A percentile compares a stretch with the other conserved stretches of the same genome.
Evolutionary conservation across 495 filamentous ascomycete genomes (phyloP).

Genomic region (Aspergillus heteromorphus): DNA sequence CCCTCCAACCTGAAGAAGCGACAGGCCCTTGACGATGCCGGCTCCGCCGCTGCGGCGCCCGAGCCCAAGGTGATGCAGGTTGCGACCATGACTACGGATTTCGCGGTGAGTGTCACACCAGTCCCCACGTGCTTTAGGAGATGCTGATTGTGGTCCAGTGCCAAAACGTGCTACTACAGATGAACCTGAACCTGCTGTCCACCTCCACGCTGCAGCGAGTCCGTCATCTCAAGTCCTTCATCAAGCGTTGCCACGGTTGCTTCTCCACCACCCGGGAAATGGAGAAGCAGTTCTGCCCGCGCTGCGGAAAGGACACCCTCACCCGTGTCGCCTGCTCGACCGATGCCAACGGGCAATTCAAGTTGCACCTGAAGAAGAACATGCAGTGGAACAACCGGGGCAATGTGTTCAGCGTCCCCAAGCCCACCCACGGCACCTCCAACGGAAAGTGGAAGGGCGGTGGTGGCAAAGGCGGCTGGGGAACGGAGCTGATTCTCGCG

Average conservation of each 20-base stretch:
- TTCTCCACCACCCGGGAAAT: conserved; percentile 82
- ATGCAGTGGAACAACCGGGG: conserved; percentile 95
- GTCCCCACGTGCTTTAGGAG: neutral
- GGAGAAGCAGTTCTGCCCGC: conserved; percentile 86
- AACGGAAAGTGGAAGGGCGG: conserved; percentile 69
- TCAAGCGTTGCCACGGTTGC: conserved; percentile 91
- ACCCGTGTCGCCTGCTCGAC: conserved; percentile 84
- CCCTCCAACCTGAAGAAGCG: conserved; percentile 85
- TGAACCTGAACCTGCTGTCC: conserved; percentile 89
- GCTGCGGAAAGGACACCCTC: conserved; percentile 82
- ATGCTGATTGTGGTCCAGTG: conserved; percentile 25
- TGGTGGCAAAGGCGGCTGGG: conserved; percentile 86
- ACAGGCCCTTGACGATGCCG: conserved; percentile 59
- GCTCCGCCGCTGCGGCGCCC: conserved; percentile 37
- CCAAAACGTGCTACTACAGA: conserved; percentile 90
- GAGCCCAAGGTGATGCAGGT: conserved; percentile 66
- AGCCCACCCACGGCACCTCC: conserved; percentile 73
- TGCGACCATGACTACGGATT: conserved; percentile 88
- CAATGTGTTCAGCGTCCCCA: conserved; percentile 84
- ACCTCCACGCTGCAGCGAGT: conserved; percentile 66
- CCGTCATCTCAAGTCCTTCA: conserved; percentile 72
- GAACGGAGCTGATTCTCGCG: conserved; percentile 71
- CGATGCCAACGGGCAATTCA: conserved; percentile 72
- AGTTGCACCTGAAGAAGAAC: conserved; percentile 85
- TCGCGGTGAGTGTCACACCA: conserved; percentile 56